Conservation (phyloP, 192 early-diverging fungal species). For the Coemansia sp. region DNA sequence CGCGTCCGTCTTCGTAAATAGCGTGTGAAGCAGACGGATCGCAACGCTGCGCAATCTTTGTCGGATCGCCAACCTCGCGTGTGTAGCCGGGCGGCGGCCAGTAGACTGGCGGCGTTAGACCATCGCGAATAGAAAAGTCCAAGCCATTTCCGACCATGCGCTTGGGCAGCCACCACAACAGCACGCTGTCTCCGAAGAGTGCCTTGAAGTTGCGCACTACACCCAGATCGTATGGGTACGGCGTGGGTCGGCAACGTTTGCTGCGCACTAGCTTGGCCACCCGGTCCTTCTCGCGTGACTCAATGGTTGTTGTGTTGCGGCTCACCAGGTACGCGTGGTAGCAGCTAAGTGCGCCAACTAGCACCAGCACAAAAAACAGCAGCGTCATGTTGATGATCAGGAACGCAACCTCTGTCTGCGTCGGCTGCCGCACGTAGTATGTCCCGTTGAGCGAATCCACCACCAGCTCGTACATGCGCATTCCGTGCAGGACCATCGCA, state of each 20-base stretch:
- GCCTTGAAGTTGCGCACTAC: constrained; percentile 66
- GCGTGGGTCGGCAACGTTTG: constrained; percentile 58
- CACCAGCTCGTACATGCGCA: constrained; percentile 68
- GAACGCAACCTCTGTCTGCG: constrained; percentile 65
- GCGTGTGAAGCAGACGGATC: constrained; percentile 12
- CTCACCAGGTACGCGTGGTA: constrained; percentile 52
- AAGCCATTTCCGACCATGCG: constrained; percentile 64
- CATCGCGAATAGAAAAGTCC: constrained; percentile 59
- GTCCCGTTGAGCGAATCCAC: constrained; percentile 49
- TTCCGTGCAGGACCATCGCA: constrained; percentile 69
- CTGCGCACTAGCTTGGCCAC: constrained; percentile 40
- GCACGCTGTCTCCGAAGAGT: constrained; percentile 67
- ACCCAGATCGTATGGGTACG: constrained; percentile 88
- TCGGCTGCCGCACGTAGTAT: constrained; percentile 62
- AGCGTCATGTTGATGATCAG: constrained; percentile 74
- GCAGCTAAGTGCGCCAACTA: constrained; percentile 47
- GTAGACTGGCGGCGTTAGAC: constrained; percentile 46
- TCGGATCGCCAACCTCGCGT: constrained; percentile 26
- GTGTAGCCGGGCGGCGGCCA: constrained; percentile 78
- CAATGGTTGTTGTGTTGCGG: constrained; percentile 55
- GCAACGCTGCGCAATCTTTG: constrained; percentile 24
- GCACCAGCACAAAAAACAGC: constrained; percentile 39
- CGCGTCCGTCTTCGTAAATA: constrained; percentile 13
- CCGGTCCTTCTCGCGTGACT: constrained; percentile 53
- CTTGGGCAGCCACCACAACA: constrained; percentile 79